Conservation (phyloP, 2,329 filamentous ascomycete species). For the Boeremia exigua region DNA sequence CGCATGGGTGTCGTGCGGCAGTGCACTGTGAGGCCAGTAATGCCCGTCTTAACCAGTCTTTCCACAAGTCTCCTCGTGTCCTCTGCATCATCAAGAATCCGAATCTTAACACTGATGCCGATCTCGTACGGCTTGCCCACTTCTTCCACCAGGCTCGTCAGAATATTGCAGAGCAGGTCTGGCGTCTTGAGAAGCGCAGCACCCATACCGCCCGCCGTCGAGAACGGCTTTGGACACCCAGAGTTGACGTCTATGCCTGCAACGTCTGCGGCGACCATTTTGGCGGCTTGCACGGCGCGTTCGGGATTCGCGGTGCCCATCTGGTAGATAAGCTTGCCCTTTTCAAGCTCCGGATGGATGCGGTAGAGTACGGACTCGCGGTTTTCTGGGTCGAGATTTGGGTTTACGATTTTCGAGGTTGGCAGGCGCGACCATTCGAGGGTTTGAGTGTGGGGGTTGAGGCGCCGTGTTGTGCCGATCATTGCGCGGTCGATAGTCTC, state of each 20-base stretch:
- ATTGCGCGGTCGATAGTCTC: slow-evolving; percentile 93
- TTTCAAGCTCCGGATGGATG: slow-evolving; percentile 78
- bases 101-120: slow-evolving; percentile 96
- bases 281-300: slow-evolving; percentile 82
- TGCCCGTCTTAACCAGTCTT: slow-evolving; percentile 82
- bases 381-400: slow-evolving; percentile 60
- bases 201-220: slow-evolving; percentile 92
- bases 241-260: slow-evolving; percentile 96
- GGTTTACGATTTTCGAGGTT: slow-evolving; percentile 71
- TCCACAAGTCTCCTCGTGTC: slow-evolving; percentile 80
- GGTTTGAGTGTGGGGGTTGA: slow-evolving; percentile 77
- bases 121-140: slow-evolving; percentile 81
- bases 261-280: slow-evolving; percentile 84
- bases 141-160: slow-evolving; percentile 79
- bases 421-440: slow-evolving; percentile 84
- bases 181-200: slow-evolving; percentile 86
- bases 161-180: slow-evolving; percentile 81
- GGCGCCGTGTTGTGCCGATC: slow-evolving; percentile 80
- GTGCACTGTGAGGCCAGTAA: slow-evolving; percentile 90
- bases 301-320: slow-evolving; percentile 86
- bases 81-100: slow-evolving; percentile 77
- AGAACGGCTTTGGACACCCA: slow-evolving; percentile 98
- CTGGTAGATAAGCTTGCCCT: slow-evolving; percentile 81
- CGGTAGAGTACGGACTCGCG: slow-evolving; percentile 78
- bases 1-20: slow-evolving; percentile 97